Evolutionary conservation across 2,329 filamentous ascomycete species (phyloP), one percentile per base, ranked within the genome.

Genomic region (Metarhizium humberi): DNA sequence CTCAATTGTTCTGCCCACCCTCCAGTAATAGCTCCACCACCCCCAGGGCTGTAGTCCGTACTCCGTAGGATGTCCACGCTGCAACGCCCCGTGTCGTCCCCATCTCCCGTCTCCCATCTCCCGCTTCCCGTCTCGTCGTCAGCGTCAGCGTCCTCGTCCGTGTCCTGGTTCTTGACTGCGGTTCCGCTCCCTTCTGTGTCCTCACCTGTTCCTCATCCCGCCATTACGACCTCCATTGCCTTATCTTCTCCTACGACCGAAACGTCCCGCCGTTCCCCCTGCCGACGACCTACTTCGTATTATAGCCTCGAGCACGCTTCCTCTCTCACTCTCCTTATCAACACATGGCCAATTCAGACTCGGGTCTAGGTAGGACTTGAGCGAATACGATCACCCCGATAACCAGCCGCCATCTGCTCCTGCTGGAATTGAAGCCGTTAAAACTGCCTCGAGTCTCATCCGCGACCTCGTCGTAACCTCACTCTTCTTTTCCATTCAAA

Each of bases 11-110:
- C 49, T n/a, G 43, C 38, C 51, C 51, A 20, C 32, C 14, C 32
- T 52, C 52, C 51, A 55, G 45, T 55, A 36, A 51, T 38, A 52
- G 43, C 20, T 51, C 38, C 16, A 50, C 34, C 53, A 46, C 51
- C 42, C 25, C 25, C 25, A 25, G 25, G 25, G 25, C 25, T 25
- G 25, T 25, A 25, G 25, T 25, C 25, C 25, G 25, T 25, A 25
- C 3, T 25, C 25, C 25, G 25, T 25, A 4, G 25, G 4, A 55
- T 48, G 32, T 51, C 54, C 46, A 10, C 6, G n/a, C 43, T 46
- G 43, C 43, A 48, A 43, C 49, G 20, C 48, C 57, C 45, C 29
- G 52, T 40, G 48, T 51, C 50, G 50, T 47, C 36, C 36, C 45
- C 38, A 10, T 48, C 7, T 16, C 42, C 30, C 43, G 32, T 34